Evolutionary conservation across 345 rosid species (phyloP), one percentile per base, ranked within the genome.

Genomic region (Populus ilicifolia): DNA sequence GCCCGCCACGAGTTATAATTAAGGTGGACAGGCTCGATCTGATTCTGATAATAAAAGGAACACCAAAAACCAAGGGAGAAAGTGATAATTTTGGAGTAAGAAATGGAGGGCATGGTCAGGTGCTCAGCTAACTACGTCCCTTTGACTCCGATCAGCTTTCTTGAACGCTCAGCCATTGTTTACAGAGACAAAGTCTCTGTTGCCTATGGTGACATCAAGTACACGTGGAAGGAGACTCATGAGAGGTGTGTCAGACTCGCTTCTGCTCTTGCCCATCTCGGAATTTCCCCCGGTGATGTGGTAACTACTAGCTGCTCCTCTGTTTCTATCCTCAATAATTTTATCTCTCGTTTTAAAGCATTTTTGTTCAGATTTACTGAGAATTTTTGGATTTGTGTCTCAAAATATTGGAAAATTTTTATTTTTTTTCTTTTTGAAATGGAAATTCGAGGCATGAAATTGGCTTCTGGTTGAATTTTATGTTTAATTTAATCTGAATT

Each of bases 241-340:
- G 79, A 80, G 67, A 77, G 93, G 79, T 90, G 93, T 80, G 17
- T 87, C 80, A 86, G 74, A 76, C 91, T 90, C 63, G 93, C 93
- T 54, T 88, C 93, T 72, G 88, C 88, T 46, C 88, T 90, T 70
- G 52, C 81, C 74, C 77, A 67, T 44, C 84, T 86, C 25, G 90
- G 90, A 39, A 75, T 88, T 75, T 79, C 82, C 59, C 83, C 70
- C 38, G 83, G 87, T 25, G 91, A 88, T 61, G 91, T 87, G 83
- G 93, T 87, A 77, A 76, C 76, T 68, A 23, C 61, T 8, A 10
- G 18, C 65, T 62, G 2, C 20, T 39, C 52, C 44, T 17, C n/a
- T 23, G 20, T 13, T 0, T 35, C 23, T 48, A 35, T 11, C 13
- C 23, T 41, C 29, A 17, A 59, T 20, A 23, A 2, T 11, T 44